Evolutionary conservation across 441 rosid species (phyloP).

Genomic region (Erodium chrysanthum): DNA sequence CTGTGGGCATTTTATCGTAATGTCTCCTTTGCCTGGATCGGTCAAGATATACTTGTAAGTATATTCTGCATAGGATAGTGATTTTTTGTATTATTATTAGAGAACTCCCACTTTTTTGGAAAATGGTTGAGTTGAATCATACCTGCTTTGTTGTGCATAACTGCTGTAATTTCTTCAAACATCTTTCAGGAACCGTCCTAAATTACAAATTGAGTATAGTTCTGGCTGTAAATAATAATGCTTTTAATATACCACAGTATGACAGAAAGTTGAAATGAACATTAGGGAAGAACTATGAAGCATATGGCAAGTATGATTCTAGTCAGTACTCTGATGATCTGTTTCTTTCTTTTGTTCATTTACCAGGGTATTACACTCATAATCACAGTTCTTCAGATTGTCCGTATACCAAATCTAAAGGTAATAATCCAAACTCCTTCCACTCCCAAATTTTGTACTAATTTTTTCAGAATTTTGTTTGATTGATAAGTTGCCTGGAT

Average conservation of each 20-base stretch:
- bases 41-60: slow-evolving; percentile 94
- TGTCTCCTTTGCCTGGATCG: slow-evolving; percentile 75
- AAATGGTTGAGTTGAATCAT: too few relatives aligned
- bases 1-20: slow-evolving; percentile 54
- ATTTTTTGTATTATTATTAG: too few relatives aligned
- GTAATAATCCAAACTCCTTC: slow-evolving; percentile 31
- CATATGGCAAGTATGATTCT: slow-evolving; percentile 10
- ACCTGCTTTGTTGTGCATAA: neutral
- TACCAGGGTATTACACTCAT: slow-evolving; percentile 87
- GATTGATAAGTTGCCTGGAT: neutral
- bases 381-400: slow-evolving; percentile 88
- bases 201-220: neutral
- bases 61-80: neutral
- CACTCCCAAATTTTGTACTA: neutral
- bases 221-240: neutral
- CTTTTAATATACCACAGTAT: neutral
- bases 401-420: slow-evolving; percentile 91
- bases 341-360: slow-evolving; percentile 15
- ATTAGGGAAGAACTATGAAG: neutral
- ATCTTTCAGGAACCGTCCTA: neutral
- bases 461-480: neutral
- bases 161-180: neutral
- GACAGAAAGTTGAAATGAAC: neutral
- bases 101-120: too few relatives aligned
- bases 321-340: slow-evolving; percentile 4